Evolutionary conservation across 257 asterid species (phyloP).

Genomic region (Solanum clarkiae): DNA sequence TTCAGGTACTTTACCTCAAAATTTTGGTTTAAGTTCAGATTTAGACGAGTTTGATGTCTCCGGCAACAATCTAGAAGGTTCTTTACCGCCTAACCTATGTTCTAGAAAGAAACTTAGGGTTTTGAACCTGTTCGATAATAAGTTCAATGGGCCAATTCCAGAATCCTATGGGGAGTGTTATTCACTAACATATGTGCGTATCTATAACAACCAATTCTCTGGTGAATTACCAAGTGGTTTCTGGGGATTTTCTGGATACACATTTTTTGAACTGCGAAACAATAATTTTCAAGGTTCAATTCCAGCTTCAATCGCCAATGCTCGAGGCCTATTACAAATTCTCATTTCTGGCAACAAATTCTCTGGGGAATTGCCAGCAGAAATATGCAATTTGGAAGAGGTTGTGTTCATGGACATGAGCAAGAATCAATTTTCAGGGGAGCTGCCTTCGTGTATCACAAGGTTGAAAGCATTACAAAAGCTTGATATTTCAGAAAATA

Average conservation of each 20-base stretch:
- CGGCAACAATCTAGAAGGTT: conserved; percentile 46
- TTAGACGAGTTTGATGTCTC: conserved; percentile 57
- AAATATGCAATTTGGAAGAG: conserved; percentile 26
- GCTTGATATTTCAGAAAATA: conserved; percentile 50
- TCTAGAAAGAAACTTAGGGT: conserved; percentile 21
- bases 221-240: conserved; percentile 48
- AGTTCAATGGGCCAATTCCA: conserved; percentile 54
- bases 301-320: conserved; percentile 36
- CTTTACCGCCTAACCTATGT: conserved; percentile 57
- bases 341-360: conserved; percentile 47
- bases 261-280: conserved; percentile 32
- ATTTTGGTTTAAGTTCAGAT: conserved; percentile 55
- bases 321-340: conserved; percentile 26
- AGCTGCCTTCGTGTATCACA: conserved; percentile 47
- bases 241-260: conserved; percentile 45
- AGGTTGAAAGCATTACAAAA: conserved; percentile 33
- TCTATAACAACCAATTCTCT: conserved; percentile 33
- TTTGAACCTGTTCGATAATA: conserved; percentile 37
- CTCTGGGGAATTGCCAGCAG: conserved; percentile 41
- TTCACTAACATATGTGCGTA: conserved; percentile 36
- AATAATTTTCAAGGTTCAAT: conserved; percentile 55
- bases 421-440: conserved; percentile 45
- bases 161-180: conserved; percentile 53
- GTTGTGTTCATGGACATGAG: conserved; percentile 43
- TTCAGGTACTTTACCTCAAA: conserved; percentile 43